These are phyloP conservation scores for Ustilago shanxiensis DNA, from an alignment of 1,284 basidiomycete species.

Conservation along the genomic window DNA sequence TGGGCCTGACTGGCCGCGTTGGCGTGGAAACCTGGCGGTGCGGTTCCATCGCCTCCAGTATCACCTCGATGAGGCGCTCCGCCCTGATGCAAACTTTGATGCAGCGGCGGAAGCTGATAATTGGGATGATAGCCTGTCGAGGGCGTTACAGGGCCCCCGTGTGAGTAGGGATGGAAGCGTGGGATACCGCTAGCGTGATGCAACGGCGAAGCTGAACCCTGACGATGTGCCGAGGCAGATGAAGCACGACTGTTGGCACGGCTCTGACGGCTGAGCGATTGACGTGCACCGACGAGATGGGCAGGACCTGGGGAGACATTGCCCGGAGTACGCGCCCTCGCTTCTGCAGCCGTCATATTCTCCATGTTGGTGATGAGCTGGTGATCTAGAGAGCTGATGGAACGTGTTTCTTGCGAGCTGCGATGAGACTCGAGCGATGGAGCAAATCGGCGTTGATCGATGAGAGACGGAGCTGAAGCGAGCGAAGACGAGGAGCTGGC, in stretches of 20 bases:
- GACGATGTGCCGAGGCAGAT: constrained; percentile 60
- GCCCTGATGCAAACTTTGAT: constrained; percentile 42
- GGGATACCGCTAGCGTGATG: constrained; percentile 62
- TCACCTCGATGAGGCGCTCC: constrained; percentile 13
- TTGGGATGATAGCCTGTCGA: constrained; percentile 40
- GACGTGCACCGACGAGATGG: constrained; percentile 49
- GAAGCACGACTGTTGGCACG: constrained; percentile 58
- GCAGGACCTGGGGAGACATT: constrained; percentile 56
- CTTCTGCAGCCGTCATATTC: constrained; percentile 63
- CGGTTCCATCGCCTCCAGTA: constrained; percentile 20
- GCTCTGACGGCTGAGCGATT: constrained; percentile 58
- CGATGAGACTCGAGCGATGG: constrained; percentile 54
- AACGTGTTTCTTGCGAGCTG: constrained; percentile 51
- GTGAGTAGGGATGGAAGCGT: constrained; percentile 65
- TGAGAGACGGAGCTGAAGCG: constrained; percentile 51
- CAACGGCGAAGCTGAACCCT: constrained; percentile 63
- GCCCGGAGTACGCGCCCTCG: constrained; percentile 49
- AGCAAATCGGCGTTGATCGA: constrained; percentile 50
- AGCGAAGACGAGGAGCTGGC: constrained; percentile 58
- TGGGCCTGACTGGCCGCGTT: constrained; percentile 19
- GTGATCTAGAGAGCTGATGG: constrained; percentile 60
- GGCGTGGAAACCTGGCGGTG: constrained; percentile 15
- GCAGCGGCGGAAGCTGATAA: constrained; percentile 50
- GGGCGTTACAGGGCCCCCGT: constrained; percentile 39
- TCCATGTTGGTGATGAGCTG: constrained; percentile 66